Conservation (phyloP, 202 grass and related monocot species). For the Dendrocalamus latiflorus region DNA sequence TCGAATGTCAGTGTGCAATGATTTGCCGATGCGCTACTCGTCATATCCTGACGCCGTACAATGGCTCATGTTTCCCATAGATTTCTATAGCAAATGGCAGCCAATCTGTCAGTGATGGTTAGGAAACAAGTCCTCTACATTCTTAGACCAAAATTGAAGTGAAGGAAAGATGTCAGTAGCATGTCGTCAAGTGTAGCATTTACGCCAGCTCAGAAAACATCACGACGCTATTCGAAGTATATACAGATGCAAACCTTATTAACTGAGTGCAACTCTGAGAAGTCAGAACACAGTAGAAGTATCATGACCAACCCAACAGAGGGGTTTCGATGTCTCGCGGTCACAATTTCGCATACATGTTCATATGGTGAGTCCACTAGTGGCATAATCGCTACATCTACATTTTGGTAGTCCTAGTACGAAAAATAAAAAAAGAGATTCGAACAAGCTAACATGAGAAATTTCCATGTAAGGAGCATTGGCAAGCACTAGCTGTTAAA, state of each 20-base stretch:
- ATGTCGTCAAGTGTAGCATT: not conserved
- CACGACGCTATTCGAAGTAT: no score
- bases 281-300: not conserved
- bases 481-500: slow-evolving; percentile 36
- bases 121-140: not conserved
- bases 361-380: not conserved
- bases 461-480: slow-evolving; percentile 8
- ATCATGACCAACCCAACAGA: not conserved
- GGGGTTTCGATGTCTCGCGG: not conserved
- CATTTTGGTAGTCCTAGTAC: not conserved
- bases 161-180: not conserved
- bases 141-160: not conserved
- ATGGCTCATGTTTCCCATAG: not conserved
- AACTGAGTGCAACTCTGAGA: no score
- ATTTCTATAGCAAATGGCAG: not conserved
- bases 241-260: not conserved
- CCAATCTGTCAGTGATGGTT: not conserved
- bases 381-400: not conserved
- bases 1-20: not conserved
- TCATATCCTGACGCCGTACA: not conserved
- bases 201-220: not conserved
- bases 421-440: not conserved
- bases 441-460: not conserved
- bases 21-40: not conserved
- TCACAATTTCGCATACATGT: not conserved